Base-by-base conservation (phyloP, 2,329 filamentous ascomycete genomes). In the Calonectria hawksworthii region DNA sequence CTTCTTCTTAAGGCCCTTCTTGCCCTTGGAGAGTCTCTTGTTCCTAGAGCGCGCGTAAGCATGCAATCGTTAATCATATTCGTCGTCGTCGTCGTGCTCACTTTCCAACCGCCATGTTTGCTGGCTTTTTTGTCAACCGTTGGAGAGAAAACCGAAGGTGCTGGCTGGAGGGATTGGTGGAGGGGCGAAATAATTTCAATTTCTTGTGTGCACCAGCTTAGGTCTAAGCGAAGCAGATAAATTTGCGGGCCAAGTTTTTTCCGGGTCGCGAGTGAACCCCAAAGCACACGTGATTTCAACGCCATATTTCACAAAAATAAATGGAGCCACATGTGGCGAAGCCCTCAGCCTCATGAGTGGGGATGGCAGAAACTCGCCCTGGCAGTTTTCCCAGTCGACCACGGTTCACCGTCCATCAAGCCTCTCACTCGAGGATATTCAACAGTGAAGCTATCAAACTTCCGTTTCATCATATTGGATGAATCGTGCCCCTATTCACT, bases 1-100 rank as follows among this genome's bases (percentile, higher is more conserved):
- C 91, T 96, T 96, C 96, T 99, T 99, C 95, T 99, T 99, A 88
- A 99, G 92, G 89, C 97, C 96, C 94, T 99, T 99, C 95, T 99
- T 99, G 91, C 97, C 97, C 93, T 99, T 99, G 82, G 97, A 99
- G 92, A 99, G 93, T 93, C 97, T 96, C 96, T 99, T 99, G 94
- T 99, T 99, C 95, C 94, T 96, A 83, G 50, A 63, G 56, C 70
- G 74, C 74, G 77, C 52, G 75, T 83, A 74, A 84, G 80, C 71
- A 78, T 68, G 28, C 47, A 30, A n/a, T 73, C 14, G 36, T 72
- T 38, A 54, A 47, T 61, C 63, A 61, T 61, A 10, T 34, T 51
- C 51, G 36, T 30, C 61, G 70, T 65, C 56, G 72, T 72, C 41
- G 26, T 72, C 50, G 77, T 81, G 80, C 89, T 86, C 86, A 91